Conservation (phyloP, 2,329 filamentous ascomycete species). For the Chaetothyriales sp. region DNA sequence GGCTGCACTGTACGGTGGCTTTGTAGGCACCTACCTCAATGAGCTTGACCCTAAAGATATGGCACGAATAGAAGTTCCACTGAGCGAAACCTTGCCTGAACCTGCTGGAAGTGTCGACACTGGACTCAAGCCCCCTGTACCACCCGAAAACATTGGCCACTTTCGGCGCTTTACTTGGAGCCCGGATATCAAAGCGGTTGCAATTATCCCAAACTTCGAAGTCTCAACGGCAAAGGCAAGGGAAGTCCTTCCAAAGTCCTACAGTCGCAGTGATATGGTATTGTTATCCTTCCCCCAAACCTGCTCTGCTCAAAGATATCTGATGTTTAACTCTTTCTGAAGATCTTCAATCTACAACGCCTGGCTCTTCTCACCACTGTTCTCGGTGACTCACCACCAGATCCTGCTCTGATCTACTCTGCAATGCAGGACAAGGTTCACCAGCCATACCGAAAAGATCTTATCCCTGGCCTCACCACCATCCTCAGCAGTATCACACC, state of each 20-base stretch:
- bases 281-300: conserved; percentile 20
- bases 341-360: conserved; percentile 78
- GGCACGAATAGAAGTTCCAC: conserved; percentile 79
- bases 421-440: conserved; percentile 99
- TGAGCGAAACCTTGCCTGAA: conserved; percentile 80
- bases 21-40: conserved; percentile 92
- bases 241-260: conserved; percentile 65
- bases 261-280: conserved; percentile 69
- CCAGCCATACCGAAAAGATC: conserved; percentile 80
- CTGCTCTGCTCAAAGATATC: background rate
- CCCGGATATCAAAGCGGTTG: conserved; percentile 87
- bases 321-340: background rate
- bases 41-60: conserved; percentile 79
- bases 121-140: conserved; percentile 68
- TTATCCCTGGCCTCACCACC: conserved; percentile 83
- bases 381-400: conserved; percentile 74
- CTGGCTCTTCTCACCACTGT: conserved; percentile 82
- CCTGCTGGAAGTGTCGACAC: conserved; percentile 87
- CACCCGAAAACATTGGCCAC: conserved; percentile 84
- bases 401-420: conserved; percentile 85
- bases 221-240: conserved; percentile 87
- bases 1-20: conserved; percentile 86
- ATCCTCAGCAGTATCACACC: conserved; percentile 87
- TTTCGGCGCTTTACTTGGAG: conserved; percentile 94
- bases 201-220: conserved; percentile 90